Evolutionary conservation across 495 filamentous ascomycete species (phyloP).

Genomic region (Hapsidospora chrysogenum): DNA sequence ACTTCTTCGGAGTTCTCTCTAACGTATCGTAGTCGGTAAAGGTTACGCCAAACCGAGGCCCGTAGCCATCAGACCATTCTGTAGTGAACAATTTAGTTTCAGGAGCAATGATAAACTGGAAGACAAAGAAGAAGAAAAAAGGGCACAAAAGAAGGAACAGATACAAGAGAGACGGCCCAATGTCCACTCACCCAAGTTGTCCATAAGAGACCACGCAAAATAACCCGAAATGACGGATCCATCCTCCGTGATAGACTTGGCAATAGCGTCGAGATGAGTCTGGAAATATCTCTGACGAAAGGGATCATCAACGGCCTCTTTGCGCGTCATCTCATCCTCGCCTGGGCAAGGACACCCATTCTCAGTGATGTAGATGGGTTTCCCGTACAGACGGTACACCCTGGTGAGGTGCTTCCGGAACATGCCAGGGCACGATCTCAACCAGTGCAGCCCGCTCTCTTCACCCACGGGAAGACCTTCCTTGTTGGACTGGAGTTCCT

Average conservation of each 20-base stretch:
- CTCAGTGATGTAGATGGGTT: slow-evolving; percentile 33
- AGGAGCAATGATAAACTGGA: not conserved
- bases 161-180: not conserved
- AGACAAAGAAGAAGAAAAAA: not conserved
- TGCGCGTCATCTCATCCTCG: slow-evolving; percentile 20
- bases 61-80: slow-evolving; percentile 12
- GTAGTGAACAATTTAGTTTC: not conserved
- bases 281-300: slow-evolving; percentile 30
- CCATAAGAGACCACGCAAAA: slow-evolving; percentile 31
- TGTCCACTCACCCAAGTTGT: slow-evolving; percentile 18
- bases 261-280: slow-evolving; percentile 26
- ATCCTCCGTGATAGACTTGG: slow-evolving; percentile 21
- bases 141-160: not conserved
- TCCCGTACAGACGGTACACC: slow-evolving; percentile 24
- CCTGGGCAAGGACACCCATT: slow-evolving; percentile 31
- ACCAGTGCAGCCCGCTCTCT: slow-evolving; percentile 30
- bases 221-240: slow-evolving; percentile 29
- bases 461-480: slow-evolving; percentile 25
- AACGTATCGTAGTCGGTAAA: slow-evolving; percentile 3
- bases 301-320: slow-evolving; percentile 21
- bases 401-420: slow-evolving; percentile 29
- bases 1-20: slow-evolving; percentile 17
- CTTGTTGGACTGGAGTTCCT: slow-evolving; percentile 25
- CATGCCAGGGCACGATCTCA: slow-evolving; percentile 22
- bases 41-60: slow-evolving; percentile 3